Evolutionary conservation across 2,329 filamentous ascomycete genomes (phyloP).

Genomic region (Monilinia fructicola): DNA sequence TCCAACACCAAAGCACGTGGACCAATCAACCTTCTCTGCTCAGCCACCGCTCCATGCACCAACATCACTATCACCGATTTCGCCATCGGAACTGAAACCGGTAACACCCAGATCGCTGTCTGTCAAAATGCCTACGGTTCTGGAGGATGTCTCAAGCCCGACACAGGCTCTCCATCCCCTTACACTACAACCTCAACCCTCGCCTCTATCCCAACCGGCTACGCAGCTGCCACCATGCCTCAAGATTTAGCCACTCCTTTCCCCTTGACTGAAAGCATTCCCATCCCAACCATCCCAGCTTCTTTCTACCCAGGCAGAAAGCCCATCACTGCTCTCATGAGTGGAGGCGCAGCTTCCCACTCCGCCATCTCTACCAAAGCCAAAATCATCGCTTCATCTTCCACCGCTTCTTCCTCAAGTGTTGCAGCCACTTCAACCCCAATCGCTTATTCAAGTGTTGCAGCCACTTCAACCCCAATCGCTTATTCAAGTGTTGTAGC

Average conservation of each 20-base stretch:
- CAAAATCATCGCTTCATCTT: not conserved
- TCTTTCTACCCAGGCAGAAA: conserved; percentile 34
- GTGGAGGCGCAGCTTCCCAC: not conserved
- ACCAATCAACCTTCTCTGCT: conserved; percentile 54
- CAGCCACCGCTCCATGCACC: conserved; percentile 52
- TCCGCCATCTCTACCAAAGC: not conserved
- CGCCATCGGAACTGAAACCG: conserved; percentile 52
- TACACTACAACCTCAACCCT: conserved; percentile 26
- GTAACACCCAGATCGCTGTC: conserved; percentile 44
- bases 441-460: not conserved
- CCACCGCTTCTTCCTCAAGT: not conserved
- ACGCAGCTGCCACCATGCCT: conserved; percentile 27
- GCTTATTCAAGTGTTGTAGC: not conserved
- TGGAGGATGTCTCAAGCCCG: conserved; percentile 44
- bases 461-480: not conserved
- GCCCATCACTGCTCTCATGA: conserved; percentile 24
- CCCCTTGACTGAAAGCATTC: conserved; percentile 29
- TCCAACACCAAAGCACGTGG: conserved; percentile 51
- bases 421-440: not conserved
- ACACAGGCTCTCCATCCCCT: conserved; percentile 10
- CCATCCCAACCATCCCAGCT: conserved; percentile 34
- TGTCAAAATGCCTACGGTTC: conserved; percentile 52
- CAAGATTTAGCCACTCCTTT: conserved; percentile 29
- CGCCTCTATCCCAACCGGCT: conserved; percentile 26
- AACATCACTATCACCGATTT: conserved; percentile 52